Base-by-base conservation (phyloP, 2,329 filamentous ascomycete genomes). In the Paracamarosporium sp. region DNA sequence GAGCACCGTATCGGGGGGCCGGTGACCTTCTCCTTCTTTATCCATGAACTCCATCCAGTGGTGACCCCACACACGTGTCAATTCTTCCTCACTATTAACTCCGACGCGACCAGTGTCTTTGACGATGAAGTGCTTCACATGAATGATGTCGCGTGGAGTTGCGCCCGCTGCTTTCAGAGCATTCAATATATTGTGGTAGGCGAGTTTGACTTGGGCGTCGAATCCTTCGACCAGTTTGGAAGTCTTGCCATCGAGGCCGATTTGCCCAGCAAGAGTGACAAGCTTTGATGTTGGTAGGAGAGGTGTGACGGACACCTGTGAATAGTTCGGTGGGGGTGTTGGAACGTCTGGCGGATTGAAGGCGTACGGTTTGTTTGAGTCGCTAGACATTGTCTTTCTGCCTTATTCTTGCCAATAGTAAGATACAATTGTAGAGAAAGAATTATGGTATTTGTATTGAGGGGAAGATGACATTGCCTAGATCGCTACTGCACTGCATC, bases 11-110 rank as follows among this genome's bases (percentile, higher is more conserved):
- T 76, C 73, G n/a, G 74, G 74, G 4, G 74, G 74, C 40, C 68
- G 64, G 58, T 76, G 72, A 12, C 73, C 73, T 12, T 67, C 62
- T 4, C 54, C 69, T 4, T 75, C 64, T 20, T 57, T 51, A 47
- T 76, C 71, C 74, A 76, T 75, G 41, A 73, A 76, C 28, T 73
- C 63, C 2, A 71, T 71, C 74, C 74, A 76, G 7, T 67, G 38
- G 2, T 71, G 60, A 25, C 63, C 73, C 74, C 73, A 76, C 1
- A 70, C 74, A 8, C 69, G 51, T 25, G 70, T 65, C 35, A 70
- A 67, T 22, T 70, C 57, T 30, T 71, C 66, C 33, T 65, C 51
- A 22, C 55, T 50, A 27, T 70, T 65, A 11, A 67, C 59, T 5
- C 66, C 62, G 5, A 59, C 44, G 35, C 73, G 56, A 3, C 73